Conservation (phyloP, 2,329 filamentous ascomycete species). For the Hymenoscyphus occultus region DNA sequence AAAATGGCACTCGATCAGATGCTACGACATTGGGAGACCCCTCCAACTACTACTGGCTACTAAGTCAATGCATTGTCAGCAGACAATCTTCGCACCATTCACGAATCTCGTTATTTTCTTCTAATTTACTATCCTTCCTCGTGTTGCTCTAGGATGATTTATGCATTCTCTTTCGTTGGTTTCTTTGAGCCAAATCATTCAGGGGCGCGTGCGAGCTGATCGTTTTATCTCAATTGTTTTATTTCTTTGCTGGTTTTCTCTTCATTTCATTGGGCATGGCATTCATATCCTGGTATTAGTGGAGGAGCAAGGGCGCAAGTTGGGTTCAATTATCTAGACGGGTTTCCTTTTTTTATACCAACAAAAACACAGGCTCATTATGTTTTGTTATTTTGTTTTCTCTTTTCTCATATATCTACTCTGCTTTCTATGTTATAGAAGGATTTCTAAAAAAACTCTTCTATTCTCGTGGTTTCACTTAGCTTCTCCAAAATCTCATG, state of each 20-base stretch:
- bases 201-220: not conserved
- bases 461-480: not conserved
- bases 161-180: not conserved
- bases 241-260: not conserved
- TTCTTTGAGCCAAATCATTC: not conserved
- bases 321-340: not conserved
- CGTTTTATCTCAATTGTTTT: not conserved
- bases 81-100: not conserved
- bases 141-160: too few species aligned
- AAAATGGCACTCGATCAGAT: slow-evolving; percentile 60
- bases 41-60: slow-evolving; percentile 58
- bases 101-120: not conserved
- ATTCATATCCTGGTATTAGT: not conserved
- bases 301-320: slow-evolving; percentile 8
- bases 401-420: not conserved
- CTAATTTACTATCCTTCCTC: not conserved
- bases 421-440: not conserved
- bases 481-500: not conserved
- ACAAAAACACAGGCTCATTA: not conserved
- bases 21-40: slow-evolving; percentile 64
- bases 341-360: not conserved
- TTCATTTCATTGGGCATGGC: not conserved
- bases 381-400: not conserved
- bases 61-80: slow-evolving; percentile 24
- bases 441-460: not conserved